Evolutionary conservation across 352 stramenopile genomes (phyloP), one percentile per base, ranked within the genome.

Genomic region (Globisporangium radiosum): DNA sequence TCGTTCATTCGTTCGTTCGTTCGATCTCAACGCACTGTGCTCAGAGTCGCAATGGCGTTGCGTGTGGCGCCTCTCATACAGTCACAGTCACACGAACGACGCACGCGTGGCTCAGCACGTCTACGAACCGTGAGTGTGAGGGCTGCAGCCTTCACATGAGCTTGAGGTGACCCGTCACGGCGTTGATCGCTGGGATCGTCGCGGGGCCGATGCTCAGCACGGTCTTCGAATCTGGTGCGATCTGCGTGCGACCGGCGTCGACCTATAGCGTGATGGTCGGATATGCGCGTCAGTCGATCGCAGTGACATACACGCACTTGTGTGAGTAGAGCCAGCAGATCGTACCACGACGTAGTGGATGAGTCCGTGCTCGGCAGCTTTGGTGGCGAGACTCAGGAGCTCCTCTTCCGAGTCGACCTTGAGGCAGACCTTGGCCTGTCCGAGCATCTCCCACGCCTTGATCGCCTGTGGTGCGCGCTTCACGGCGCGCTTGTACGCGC

Each of bases 401-500:
- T 93, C 81, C 61, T 88, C 76, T 66, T 95, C 85, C 43, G 80
- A 90, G 63, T 93, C 83, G 49, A 95, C 78, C 62, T 92, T 92
- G 15, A 95, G 71, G 40, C 81, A 91, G 33, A 95, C 85, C 59
- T 95, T 95, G 19, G 85, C 83, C 63, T 95, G 85, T 3, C 85
- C 85, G 15, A 93, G 66, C 72, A 83, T 87, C 62, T 95, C 85
- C 85, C 85, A 95, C 1, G 77, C 72, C 13, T 72, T 69, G 49
- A 93, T 68, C 2, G 81, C 77, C 11, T 86, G 78, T 5, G 85
- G 83, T 25, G 79, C 87, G 25, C 79, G 75, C 67, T 90, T 90
- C 25, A 85, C n/a, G 11, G 94, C 89, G 44, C 89, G 87, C 69
- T 98, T 98, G 78, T 98, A 98, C 19, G 92, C 96, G 36, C 92